phyloP scores from a whole-genome alignment of 75 land plant genomes.

The Larix kaempferi region DNA sequence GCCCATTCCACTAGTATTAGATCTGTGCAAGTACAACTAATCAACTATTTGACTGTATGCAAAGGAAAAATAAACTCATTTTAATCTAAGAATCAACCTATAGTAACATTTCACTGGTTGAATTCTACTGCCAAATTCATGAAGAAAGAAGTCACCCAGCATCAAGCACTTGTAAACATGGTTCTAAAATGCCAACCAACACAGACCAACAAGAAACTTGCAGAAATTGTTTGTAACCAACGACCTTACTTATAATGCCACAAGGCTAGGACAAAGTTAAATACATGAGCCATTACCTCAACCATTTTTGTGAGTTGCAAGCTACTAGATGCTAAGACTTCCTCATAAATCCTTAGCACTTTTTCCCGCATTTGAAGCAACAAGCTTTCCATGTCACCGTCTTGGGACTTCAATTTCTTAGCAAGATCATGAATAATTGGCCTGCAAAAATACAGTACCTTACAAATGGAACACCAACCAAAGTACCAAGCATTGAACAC shows the following conservation, averaged over 20 bases:
- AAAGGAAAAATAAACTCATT: not conserved
- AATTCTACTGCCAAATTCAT: not conserved
- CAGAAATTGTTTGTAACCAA: not conserved
- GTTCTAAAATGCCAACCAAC: not conserved
- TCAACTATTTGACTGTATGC: constrained; percentile 6
- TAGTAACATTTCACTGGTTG: not conserved
- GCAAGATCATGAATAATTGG: constrained; percentile 39
- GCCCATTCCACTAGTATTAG: not conserved
- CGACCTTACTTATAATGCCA: not conserved
- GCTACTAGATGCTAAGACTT: constrained; percentile 57
- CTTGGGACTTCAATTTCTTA: constrained; percentile 26
- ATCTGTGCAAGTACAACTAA: constrained; percentile 1
- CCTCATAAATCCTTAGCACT: constrained; percentile 49
- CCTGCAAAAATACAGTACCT: constrained; percentile 14
- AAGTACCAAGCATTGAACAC: not conserved
- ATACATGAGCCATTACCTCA: constrained; percentile 49
- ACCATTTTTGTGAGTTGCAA: constrained; percentile 46
- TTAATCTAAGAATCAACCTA: not conserved
- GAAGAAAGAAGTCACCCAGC: not conserved
- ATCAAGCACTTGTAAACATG: not conserved
- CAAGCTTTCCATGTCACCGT: constrained; percentile 30
- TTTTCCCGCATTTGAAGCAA: constrained; percentile 30
- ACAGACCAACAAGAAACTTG: not conserved
- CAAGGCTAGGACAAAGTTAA: not conserved
- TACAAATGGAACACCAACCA: not conserved